Conservation (phyloP, 2,329 filamentous ascomycete species). For the Coniochaeta sp. region DNA sequence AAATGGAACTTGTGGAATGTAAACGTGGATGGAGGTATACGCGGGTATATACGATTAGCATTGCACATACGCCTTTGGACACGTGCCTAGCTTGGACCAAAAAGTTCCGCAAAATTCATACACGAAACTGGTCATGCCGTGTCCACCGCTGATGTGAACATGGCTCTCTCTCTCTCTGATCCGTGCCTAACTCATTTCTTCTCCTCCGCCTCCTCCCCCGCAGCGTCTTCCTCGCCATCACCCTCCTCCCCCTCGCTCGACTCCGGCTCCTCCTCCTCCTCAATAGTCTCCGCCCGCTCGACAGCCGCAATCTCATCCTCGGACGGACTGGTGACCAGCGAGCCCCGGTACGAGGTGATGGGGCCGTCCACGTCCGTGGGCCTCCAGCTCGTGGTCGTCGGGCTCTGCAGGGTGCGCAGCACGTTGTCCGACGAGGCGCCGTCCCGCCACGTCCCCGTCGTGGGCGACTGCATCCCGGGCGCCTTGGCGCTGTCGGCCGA, state of each 20-base stretch:
- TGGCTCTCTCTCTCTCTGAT: slow-evolving; percentile 5
- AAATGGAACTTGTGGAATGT: no score
- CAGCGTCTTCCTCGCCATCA: slow-evolving; percentile 16
- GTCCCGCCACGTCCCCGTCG: slow-evolving; percentile 32
- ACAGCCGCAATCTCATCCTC: slow-evolving; percentile 29
- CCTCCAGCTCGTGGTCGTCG: slow-evolving; percentile 28
- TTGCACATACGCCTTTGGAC: neutral
- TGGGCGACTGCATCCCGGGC: slow-evolving; percentile 36
- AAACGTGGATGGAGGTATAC: no score
- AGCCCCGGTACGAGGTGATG: slow-evolving; percentile 24
- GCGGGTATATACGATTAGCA: neutral
- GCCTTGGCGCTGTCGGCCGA: slow-evolving; percentile 4
- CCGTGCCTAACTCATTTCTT: slow-evolving; percentile 16
- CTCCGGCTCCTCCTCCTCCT: slow-evolving; percentile 30
- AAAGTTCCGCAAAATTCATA: slow-evolving; percentile 2
- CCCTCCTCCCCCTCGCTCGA: slow-evolving; percentile 7
- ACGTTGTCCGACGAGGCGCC: slow-evolving; percentile 14
- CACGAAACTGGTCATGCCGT: neutral
- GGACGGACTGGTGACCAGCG: slow-evolving; percentile 22
- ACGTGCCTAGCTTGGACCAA: neutral
- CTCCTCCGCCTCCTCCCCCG: neutral
- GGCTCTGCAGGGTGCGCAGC: slow-evolving; percentile 31
- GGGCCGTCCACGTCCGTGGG: slow-evolving; percentile 22
- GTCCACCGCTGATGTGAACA: neutral
- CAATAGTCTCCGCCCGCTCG: slow-evolving; percentile 29